Base-by-base conservation (phyloP, 768 basidiomycete species). In the Boletus vermiculosoides region DNA sequence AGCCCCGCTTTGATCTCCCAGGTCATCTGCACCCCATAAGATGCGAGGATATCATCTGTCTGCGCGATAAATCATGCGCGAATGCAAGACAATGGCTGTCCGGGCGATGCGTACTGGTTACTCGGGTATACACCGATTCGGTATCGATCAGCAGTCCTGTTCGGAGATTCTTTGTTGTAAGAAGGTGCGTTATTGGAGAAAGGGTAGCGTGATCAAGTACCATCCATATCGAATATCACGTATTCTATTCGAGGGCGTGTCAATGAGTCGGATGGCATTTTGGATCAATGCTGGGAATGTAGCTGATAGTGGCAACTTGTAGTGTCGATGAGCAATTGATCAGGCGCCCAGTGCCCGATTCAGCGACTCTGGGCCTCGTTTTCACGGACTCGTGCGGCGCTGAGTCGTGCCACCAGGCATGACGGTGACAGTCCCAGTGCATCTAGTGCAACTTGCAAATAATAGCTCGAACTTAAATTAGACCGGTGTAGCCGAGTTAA, bases 1-100 rank as follows among this genome's bases (percentile, higher is more conserved):
- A 88, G 82, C 0, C 87, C 88, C n/a, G 88, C 85, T 67, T 93
- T 92, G 55, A 93, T 90, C 55, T 90, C 86, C 90, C 90, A 92
- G 4, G 88, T 89, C 87, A 94, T 90, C 59, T 82, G 73, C 58
- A 84, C 85, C 28, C 89, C 90, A 64, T 87, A 86, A 12, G 76
- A 78, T 18, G 77, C 82, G 20, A 95, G 82, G 50, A 92, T 86
- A 28, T 83, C 78, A 74, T 93, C 90, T 88, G 63, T 46, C 46
- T 55, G 41, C 9, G 45, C 47, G 44, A 36, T 58, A 36, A 46
- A 30, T 48, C 52, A 28, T 45, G 41, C 28, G 20, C n/a, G 28
- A 20, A 30, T 25, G 22, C 23, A 9, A 30, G 40, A 9, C n/a
- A 18, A 41, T 16, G 42, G 20, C 3, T 18, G 2, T 36, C 20